Percentiles rank a stretch among this genome's conserved stretches.
Evolutionary conservation across 2,329 filamentous ascomycete genomes (phyloP).

Genomic region (Botrytis fragariae): DNA sequence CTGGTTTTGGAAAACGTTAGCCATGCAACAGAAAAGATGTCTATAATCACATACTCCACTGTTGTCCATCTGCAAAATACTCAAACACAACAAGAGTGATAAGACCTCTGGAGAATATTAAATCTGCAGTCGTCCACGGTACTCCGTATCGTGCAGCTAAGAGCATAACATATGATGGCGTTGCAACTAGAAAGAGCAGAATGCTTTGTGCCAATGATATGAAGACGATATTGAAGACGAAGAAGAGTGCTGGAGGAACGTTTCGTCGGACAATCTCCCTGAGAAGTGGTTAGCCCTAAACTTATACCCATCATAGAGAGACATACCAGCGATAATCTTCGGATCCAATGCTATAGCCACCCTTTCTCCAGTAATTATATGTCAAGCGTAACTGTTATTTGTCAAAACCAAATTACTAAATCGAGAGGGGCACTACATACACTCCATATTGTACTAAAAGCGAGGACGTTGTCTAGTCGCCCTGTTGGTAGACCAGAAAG

Average conservation of each 20-base stretch:
- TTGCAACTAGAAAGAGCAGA: slow-evolving; percentile 73
- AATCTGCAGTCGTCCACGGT: slow-evolving; percentile 53
- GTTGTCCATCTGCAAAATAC: slow-evolving; percentile 84
- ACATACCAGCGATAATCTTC: slow-evolving; percentile 88
- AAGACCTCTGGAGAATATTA: slow-evolving; percentile 53
- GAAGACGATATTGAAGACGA: slow-evolving; percentile 84
- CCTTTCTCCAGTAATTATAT: slow-evolving; percentile 95
- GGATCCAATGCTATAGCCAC: slow-evolving; percentile 82
- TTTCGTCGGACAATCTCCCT: slow-evolving; percentile 70
- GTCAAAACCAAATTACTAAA: slow-evolving; percentile 18
- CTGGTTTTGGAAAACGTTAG: slow-evolving; percentile 41
- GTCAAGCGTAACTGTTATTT: slow-evolving; percentile 68
- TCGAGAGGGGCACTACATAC: slow-evolving; percentile 47
- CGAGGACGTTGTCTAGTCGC: slow-evolving; percentile 69
- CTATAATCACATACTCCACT: slow-evolving; percentile 64
- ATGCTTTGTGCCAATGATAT: slow-evolving; percentile 82
- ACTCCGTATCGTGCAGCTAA: slow-evolving; percentile 65
- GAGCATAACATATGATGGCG: slow-evolving; percentile 81
- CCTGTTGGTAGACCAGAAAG: slow-evolving; percentile 67
- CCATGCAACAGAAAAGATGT: not conserved
- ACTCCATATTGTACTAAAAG: slow-evolving; percentile 75
- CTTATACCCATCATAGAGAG: not conserved
- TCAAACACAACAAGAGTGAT: slow-evolving; percentile 62
- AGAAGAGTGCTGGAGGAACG: slow-evolving; percentile 63
- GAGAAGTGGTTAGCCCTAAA: slow-evolving; percentile 15